Evolutionary conservation across 495 filamentous ascomycete species (phyloP).

Genomic region (Apiosordaria backusii): DNA sequence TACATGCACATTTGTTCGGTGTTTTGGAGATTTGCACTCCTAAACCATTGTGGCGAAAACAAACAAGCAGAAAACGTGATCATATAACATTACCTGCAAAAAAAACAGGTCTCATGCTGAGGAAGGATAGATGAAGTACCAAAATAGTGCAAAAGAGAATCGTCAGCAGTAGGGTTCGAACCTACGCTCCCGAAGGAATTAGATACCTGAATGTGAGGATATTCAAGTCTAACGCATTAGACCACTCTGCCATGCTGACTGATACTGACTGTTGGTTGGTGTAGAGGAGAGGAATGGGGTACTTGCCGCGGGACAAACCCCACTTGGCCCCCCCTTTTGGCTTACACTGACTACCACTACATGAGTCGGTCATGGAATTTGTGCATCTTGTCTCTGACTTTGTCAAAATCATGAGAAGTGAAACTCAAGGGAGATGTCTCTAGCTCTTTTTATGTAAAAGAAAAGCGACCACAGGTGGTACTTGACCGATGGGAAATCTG

Average conservation of each 20-base stretch:
- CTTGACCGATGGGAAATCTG: too few relatives aligned
- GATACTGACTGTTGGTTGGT: neutral
- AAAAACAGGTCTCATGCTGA: neutral
- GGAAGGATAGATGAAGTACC: neutral
- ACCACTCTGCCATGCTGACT: neutral
- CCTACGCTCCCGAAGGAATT: neutral
- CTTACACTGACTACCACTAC: too few relatives aligned
- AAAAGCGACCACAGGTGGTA: too few relatives aligned
- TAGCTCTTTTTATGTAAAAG: too few relatives aligned
- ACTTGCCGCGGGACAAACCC: neutral
- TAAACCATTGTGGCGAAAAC: neutral
- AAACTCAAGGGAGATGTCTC: too few relatives aligned
- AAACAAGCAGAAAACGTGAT: neutral
- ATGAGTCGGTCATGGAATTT: too few relatives aligned
- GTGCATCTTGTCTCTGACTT: too few relatives aligned
- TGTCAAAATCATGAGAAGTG: too few relatives aligned
- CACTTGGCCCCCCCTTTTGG: neutral
- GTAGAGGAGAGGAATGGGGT: neutral
- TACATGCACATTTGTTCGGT: neutral
- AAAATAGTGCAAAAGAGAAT: neutral
- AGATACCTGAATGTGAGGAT: neutral
- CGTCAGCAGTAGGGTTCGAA: conserved; percentile 1
- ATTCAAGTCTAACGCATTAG: conserved; percentile 5
- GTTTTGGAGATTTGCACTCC: neutral
- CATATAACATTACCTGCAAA: neutral